Evolutionary conservation across 768 basidiomycete species (phyloP).

Genomic region (Tricholoma sp.): DNA sequence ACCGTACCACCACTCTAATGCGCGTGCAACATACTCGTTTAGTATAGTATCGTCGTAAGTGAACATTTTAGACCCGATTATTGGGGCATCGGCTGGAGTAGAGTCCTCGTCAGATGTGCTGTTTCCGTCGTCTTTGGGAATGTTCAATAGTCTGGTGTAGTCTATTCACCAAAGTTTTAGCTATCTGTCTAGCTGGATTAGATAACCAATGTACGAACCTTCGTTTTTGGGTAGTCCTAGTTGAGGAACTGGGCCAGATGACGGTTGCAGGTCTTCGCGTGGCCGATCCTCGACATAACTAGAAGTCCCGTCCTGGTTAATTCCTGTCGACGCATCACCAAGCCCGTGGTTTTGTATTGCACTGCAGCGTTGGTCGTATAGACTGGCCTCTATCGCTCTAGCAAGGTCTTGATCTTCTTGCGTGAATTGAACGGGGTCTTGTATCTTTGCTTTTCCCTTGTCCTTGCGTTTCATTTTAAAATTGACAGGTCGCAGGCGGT

Average conservation of each 20-base stretch:
- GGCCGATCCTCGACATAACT: not conserved
- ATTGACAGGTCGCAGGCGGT: slow-evolving; percentile 36
- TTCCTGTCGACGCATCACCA: not conserved
- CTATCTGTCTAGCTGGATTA: not conserved
- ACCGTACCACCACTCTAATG: slow-evolving; percentile 77
- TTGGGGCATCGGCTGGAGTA: slow-evolving; percentile 22
- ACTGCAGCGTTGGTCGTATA: slow-evolving; percentile 19
- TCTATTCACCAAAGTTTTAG: not conserved
- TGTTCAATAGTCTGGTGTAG: not conserved
- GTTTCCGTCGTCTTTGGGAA: not conserved
- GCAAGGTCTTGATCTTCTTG: slow-evolving; percentile 40
- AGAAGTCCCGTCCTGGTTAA: not conserved
- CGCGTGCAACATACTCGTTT: slow-evolving; percentile 43
- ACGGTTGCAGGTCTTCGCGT: not conserved
- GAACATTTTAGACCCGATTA: slow-evolving; percentile 68
- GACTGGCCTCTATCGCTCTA: slow-evolving; percentile 42
- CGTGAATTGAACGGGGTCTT: not conserved
- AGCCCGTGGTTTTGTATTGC: slow-evolving; percentile 3
- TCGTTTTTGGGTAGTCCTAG: not conserved
- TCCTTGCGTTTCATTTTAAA: slow-evolving; percentile 13
- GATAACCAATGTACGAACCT: not conserved
- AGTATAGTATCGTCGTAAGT: slow-evolving; percentile 47
- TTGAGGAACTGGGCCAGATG: not conserved
- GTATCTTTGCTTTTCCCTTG: slow-evolving; percentile 7
- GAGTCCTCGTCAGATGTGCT: slow-evolving; percentile 3